Evolutionary conservation across 768 basidiomycete genomes (phyloP), one percentile per base, ranked within the genome.

Genomic region (Pleurotus eryngii): DNA sequence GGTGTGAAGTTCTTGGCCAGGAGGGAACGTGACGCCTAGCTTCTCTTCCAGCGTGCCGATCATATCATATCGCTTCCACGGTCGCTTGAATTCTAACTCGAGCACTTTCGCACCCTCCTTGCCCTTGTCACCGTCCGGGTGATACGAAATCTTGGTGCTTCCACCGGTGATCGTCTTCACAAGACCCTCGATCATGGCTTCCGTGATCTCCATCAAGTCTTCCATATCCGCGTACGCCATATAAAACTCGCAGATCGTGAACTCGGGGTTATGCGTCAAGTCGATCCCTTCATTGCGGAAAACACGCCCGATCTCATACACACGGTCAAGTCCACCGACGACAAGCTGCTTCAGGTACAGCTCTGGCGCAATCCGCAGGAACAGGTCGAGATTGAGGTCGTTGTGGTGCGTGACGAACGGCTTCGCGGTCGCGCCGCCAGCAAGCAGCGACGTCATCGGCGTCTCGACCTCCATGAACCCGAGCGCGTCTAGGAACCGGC

Each of bases 141-240:
- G 93, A 77, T 86, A 98, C 30, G 75, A 79, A 59, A 98, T 67
- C 65, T 82, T 87, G 43, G 92, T 93, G 64, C 80, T 81, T 17
- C 93, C 94, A 40, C 85, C 84, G 0, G 85, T 95, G 56, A 98
- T 70, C 66, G 80, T 82, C 82, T 87, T 90, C 68, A 98, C 96
- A 73, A 99, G 74, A 6, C 95, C 92, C 67, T 95, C 91, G 15
- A 98, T 69, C 76, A 99, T 79, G 43, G 76, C 74, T 73, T 99
- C 97, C 14, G 97, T 99, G 57, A 98, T 81, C 42, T 98, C 97
- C 96, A 99, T 98, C 57, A 98, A 58, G 68, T 98, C 97, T 76
- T 92, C 89, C 95, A 96, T 95, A 71, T 98, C 97, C 58, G 97
- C 97, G 65, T 98, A 98, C 27, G 97, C 96, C 96, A 99, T 98